Evolutionary conservation across 805 yeast genomes (phyloP).

Genomic region (Candida mattraensis): DNA sequence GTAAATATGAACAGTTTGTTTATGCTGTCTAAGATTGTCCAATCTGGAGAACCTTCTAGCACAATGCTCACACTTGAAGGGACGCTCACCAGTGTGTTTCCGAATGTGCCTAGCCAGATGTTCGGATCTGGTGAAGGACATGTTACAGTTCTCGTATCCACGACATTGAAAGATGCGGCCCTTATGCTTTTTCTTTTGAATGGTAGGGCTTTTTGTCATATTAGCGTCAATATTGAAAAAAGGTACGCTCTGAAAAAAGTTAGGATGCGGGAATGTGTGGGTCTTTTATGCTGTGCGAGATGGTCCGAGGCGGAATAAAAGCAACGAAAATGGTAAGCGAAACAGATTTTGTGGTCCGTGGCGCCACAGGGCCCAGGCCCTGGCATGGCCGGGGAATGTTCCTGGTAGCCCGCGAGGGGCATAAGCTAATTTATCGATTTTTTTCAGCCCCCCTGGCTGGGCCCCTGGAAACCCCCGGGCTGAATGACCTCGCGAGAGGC

Average conservation of each 20-base stretch:
- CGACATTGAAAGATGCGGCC: slow-evolving; percentile 79
- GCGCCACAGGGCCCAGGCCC: slow-evolving; percentile 1
- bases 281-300: slow-evolving; percentile 4
- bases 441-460: no score
- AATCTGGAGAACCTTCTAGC: slow-evolving; percentile 75
- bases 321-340: slow-evolving; percentile 8
- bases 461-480: no score
- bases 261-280: neutral
- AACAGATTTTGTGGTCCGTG: slow-evolving; percentile 7
- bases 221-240: slow-evolving; percentile 1
- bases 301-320: no score
- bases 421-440: no score
- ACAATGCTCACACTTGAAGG: slow-evolving; percentile 84
- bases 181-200: slow-evolving; percentile 42
- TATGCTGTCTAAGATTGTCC: slow-evolving; percentile 89
- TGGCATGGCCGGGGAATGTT: no score
- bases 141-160: slow-evolving; percentile 81
- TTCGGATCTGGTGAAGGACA: slow-evolving; percentile 89
- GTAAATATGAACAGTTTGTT: slow-evolving; percentile 75
- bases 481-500: no score
- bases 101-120: slow-evolving; percentile 90
- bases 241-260: neutral
- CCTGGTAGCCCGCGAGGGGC: no score
- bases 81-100: slow-evolving; percentile 93
- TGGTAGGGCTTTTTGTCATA: slow-evolving; percentile 7